These are phyloP conservation scores for Polyplosphaeria fusca DNA, from an alignment of 495 filamentous ascomycete species.

Conservation along the genomic window DNA sequence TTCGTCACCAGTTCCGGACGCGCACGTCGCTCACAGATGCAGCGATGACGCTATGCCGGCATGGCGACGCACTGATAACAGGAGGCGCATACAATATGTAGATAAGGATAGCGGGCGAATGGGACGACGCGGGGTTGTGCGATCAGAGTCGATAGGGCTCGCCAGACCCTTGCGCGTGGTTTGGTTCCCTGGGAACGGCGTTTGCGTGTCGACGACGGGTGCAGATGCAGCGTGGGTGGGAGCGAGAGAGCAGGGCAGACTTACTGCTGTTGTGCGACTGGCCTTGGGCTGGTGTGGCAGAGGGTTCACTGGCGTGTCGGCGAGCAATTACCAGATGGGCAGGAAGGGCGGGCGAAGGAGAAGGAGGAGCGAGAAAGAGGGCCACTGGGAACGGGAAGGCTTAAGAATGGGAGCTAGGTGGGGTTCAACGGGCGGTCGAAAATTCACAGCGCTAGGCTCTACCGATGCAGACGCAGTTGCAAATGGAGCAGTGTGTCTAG, in stretches of 20 bases:
- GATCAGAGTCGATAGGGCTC: conserved; percentile 8
- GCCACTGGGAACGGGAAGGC: conserved; percentile 1
- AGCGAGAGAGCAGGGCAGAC: conserved; percentile 1
- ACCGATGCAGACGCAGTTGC: conserved; percentile 21
- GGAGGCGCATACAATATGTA: conserved; percentile 17
- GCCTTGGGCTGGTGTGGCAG: not conserved
- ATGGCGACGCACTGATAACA: conserved; percentile 24
- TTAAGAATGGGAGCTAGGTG: conserved; percentile 24
- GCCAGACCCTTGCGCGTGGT: conserved; percentile 26
- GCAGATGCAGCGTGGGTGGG: conserved; percentile 14
- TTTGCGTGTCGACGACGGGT: not conserved
- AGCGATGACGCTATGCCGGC: conserved; percentile 22
- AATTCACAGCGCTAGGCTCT: conserved; percentile 28
- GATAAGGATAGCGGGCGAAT: conserved; percentile 33
- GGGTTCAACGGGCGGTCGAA: conserved; percentile 23
- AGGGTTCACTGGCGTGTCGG: conserved; percentile 14
- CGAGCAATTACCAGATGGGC: conserved; percentile 17
- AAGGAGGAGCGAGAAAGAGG: not conserved
- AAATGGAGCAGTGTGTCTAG: conserved; percentile 20
- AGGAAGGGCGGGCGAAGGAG: not conserved
- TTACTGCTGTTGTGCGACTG: conserved; percentile 20
- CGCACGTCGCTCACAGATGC: conserved; percentile 5
- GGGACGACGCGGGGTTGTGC: conserved; percentile 27
- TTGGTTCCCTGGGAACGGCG: conserved; percentile 1
- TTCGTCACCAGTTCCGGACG: conserved; percentile 7